Conservation (phyloP, 768 basidiomycete genomes). For the Auricularia heimuer region DNA sequence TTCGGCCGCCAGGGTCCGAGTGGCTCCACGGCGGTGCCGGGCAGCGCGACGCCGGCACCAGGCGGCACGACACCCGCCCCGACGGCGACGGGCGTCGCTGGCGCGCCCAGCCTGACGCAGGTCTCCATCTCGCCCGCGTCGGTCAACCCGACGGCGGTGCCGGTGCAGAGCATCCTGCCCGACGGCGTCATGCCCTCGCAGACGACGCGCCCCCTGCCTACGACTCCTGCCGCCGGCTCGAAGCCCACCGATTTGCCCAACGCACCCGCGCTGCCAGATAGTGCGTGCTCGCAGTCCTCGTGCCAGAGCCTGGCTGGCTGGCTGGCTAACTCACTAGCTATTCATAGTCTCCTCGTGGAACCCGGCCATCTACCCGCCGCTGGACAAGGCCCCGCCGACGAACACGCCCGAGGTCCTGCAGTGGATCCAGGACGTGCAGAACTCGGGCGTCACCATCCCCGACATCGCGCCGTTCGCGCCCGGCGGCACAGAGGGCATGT, state of each 20-base stretch:
- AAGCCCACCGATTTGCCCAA: constrained; percentile 39
- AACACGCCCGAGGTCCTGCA: constrained; percentile 54
- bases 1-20: background rate
- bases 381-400: constrained; percentile 52
- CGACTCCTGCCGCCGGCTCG: constrained; percentile 41
- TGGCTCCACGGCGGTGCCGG: too few relatives aligned
- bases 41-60: too few relatives aligned
- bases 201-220: constrained; percentile 34
- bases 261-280: constrained; percentile 41
- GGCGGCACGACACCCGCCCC: constrained; percentile 4
- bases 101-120: constrained; percentile 18
- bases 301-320: too few relatives aligned
- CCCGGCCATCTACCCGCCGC: constrained; percentile 51
- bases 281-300: constrained; percentile 12
- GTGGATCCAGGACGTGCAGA: constrained; percentile 44
- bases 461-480: constrained; percentile 25
- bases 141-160: constrained; percentile 53
- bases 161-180: constrained; percentile 40
- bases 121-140: constrained; percentile 31
- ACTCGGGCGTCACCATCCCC: constrained; percentile 52
- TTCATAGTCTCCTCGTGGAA: constrained; percentile 31
- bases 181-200: constrained; percentile 26
- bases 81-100: constrained; percentile 15
- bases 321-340: background rate
- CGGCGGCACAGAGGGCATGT: background rate